Conservation (phyloP, 1,139 yeast genomes). For the Neolecta irregularis region DNA sequence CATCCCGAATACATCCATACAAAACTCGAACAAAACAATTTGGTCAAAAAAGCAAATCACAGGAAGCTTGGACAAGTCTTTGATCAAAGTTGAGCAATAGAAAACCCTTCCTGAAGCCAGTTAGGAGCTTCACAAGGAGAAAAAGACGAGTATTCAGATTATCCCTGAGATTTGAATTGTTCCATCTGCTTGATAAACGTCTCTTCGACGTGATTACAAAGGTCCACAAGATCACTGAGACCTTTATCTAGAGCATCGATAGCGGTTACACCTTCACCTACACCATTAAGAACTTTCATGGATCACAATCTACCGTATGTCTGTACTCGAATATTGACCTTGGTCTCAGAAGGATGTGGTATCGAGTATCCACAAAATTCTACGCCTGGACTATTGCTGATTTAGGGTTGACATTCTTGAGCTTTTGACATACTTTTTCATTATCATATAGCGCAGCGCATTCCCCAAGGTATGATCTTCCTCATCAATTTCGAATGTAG, state of each 20-base stretch:
- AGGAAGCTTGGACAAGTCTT: too few species aligned
- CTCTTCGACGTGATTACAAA: slow-evolving; percentile 72
- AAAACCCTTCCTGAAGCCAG: too few species aligned
- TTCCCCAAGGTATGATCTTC: slow-evolving; percentile 96
- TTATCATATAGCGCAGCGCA: slow-evolving; percentile 78
- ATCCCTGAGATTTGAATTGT: neutral
- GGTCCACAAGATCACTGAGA: slow-evolving; percentile 62
- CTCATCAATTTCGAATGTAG: slow-evolving; percentile 78
- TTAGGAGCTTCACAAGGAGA: too few species aligned
- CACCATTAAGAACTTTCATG: neutral
- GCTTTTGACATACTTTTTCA: slow-evolving; percentile 49
- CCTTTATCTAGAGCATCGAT: slow-evolving; percentile 89
- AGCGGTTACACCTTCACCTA: slow-evolving; percentile 45
- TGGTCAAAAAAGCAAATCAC: too few species aligned
- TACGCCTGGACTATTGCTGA: slow-evolving; percentile 55
- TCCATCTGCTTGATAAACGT: slow-evolving; percentile 30
- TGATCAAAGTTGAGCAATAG: too few species aligned
- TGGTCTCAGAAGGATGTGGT: slow-evolving; percentile 95
- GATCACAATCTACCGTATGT: slow-evolving; percentile 46
- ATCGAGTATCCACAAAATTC: slow-evolving; percentile 97
- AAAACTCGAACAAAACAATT: too few species aligned
- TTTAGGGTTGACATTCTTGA: neutral
- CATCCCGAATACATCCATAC: too few species aligned
- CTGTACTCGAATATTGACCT: slow-evolving; percentile 79
- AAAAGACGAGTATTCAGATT: too few species aligned